Evolutionary conservation across 257 asterid species (phyloP), one percentile per base, ranked within the genome.

Genomic region (Rubia yunnanensis): DNA sequence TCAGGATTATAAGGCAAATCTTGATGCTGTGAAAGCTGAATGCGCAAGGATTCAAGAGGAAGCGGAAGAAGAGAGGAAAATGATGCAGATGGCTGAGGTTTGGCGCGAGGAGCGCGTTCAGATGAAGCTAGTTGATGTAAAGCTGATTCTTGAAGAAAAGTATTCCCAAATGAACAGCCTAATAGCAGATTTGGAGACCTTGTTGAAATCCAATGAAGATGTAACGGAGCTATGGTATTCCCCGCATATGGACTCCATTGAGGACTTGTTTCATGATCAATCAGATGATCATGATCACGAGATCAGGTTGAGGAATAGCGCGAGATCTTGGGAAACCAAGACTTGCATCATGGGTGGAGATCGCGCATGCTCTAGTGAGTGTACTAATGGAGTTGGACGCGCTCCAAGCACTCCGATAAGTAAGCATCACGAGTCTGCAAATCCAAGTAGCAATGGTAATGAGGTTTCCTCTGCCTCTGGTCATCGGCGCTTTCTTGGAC

Each of bases 71-170:
- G 86, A 82, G 70, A 79, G 87, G 54, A 77, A 32, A 52, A 78
- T 87, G 83, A 69, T 73, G 69, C 89, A 81, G 54, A 1, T 82
- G 36, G 77, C 83, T 23, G 91, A 83, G 83, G 82, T 79, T 64
- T 81, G 83, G 95, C 77, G 80, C 6, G 91, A 84, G 69, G 91
- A 82, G 54, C 80, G 74, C 0, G 77, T 79, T 24, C 87, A 79
- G 36, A 78, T 74, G 86, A 84, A 79, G 80, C 32, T 87, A 39
- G 67, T 64, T 30, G 83, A 87, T 71, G 95, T 87, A 0, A 81
- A 74, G 44, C 54, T 84, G 62, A 55, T 80, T 20, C 70, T 81
- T 50, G 89, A 87, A 78, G 73, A 82, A 28, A 84, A 82, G 59
- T 81, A 67, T 30, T 20, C 32, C 35, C 69, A 77, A 64, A 74